Evolutionary conservation across 2,329 filamentous ascomycete genomes (phyloP), one percentile per base, ranked within the genome.

Genomic region (Talaromyces sp.): DNA sequence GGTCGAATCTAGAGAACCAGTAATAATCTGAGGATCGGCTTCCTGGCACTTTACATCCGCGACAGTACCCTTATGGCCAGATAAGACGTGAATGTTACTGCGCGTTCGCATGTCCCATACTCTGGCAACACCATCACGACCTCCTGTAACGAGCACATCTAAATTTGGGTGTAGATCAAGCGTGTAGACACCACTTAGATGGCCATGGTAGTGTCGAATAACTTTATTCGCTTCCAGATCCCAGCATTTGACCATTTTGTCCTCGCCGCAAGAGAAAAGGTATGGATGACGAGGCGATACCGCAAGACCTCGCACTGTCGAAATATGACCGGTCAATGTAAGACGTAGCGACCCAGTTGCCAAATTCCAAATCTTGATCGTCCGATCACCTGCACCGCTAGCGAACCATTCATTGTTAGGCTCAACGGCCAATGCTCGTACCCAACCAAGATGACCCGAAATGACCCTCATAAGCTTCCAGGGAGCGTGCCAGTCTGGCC

Each of bases 191-290:
- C 95, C 95, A 72, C 92, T 96, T 25, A 99, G 82, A 80, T 99
- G 95, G 19, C 96, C 96, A 77, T 99, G 95, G 77, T 98, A 99
- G 79, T 97, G 93, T 45, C 94, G 88, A 74, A 98, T 97, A 67
- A 99, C 95, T 79, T 97, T 97, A 82, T 99, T 99, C n/a, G 94
- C 97, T 79, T 99, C 95, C 70, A 99, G 82, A 81, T 99, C 95
- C 95, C 95, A 99, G 81, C 95, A 99, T 80, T 99, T 99, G 68
- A 99, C 95, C 93, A 97, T 97, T 83, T 99, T 99, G 78, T 99
- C 95, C 79, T 99, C 95, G 66, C 92, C 96, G 74, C 95, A 99
- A 11, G 93, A 97, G 79, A 99, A 99, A 10, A 99, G 85, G 75
- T 99, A 99, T 0, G 95, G 96, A 79, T 99, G 95, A 56, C 95